phyloP scores from a whole-genome alignment of 2,329 filamentous ascomycete genomes.

The Pyricularia pennisetigena region DNA sequence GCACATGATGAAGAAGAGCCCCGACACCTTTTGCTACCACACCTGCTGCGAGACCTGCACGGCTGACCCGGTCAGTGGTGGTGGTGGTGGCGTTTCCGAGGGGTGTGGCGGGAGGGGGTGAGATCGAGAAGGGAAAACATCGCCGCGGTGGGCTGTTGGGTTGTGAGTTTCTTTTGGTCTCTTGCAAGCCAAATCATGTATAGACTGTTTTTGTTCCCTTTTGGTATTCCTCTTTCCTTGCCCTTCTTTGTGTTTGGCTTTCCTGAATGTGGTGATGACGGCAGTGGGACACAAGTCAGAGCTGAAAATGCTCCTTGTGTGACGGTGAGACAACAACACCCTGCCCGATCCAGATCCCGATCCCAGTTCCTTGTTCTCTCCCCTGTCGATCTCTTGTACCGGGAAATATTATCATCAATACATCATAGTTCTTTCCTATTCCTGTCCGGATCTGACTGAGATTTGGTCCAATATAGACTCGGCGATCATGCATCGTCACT shows the following conservation, averaged over 20 bases:
- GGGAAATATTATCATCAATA: not conserved
- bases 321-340: not conserved
- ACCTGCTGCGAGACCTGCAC: constrained; percentile 33
- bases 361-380: not conserved
- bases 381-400: not conserved
- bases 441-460: not conserved
- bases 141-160: too few species aligned
- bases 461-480: not conserved
- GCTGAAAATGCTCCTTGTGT: not conserved
- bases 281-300: not conserved
- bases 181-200: not conserved
- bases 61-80: constrained; percentile 16
- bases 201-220: not conserved
- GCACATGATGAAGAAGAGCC: constrained; percentile 32
- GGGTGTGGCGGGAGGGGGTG: not conserved
- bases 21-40: constrained; percentile 43
- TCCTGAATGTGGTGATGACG: not conserved
- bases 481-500: not conserved
- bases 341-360: not conserved
- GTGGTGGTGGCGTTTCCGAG: not conserved
- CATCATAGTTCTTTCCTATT: not conserved
- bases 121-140: not conserved
- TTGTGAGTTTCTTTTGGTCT: not conserved
- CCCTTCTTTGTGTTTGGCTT: not conserved
- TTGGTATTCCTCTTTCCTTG: not conserved